phyloP scores from a whole-genome alignment of 768 basidiomycete species.

The Russula brevipes region DNA sequence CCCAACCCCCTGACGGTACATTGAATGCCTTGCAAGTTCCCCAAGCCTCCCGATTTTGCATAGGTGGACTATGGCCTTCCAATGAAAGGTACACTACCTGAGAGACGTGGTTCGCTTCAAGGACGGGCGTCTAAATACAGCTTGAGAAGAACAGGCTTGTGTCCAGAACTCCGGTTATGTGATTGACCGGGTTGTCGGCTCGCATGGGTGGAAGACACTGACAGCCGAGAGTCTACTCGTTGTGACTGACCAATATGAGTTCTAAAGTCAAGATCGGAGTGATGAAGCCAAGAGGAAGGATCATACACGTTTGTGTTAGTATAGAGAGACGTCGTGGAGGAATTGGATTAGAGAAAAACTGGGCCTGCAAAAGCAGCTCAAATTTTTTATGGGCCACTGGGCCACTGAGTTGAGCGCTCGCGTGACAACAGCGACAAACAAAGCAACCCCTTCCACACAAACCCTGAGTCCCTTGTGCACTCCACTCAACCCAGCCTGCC shows the following conservation, averaged over 20 bases:
- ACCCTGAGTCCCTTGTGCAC: background rate
- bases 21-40: too few relatives aligned
- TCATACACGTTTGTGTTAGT: background rate
- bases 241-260: background rate
- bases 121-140: background rate
- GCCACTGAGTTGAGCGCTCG: background rate
- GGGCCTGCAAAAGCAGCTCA: background rate
- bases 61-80: background rate
- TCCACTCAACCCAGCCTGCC: background rate
- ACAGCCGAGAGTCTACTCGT: background rate
- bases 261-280: background rate
- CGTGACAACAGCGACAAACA: conserved; percentile 18
- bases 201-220: background rate
- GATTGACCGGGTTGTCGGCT: background rate
- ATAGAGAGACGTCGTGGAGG: background rate
- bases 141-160: background rate
- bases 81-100: background rate
- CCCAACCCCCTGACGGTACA: background rate
- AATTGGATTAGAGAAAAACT: background rate
- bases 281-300: background rate
- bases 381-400: background rate
- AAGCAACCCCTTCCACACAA: background rate
- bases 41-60: background rate
- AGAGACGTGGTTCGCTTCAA: background rate
- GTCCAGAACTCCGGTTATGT: background rate